Percentiles rank a stretch among this genome's conserved stretches.
Evolutionary conservation across 1,284 basidiomycete genomes (phyloP).

Genomic region (Mycena citricolor): DNA sequence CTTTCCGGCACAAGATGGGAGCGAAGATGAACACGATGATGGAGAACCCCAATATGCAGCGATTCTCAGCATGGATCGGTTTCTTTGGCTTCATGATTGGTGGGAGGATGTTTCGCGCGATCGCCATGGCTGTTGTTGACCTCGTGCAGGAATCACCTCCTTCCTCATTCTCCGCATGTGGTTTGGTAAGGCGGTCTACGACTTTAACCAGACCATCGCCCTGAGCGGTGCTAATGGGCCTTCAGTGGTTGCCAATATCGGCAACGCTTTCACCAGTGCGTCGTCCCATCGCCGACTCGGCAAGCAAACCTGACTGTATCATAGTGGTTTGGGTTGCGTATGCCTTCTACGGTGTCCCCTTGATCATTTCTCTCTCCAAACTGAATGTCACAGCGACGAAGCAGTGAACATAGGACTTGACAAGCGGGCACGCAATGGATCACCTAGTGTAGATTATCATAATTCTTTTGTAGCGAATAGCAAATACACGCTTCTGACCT

Average conservation of each 20-base stretch:
- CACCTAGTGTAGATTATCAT: no score
- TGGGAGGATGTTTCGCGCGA: conserved; percentile 32
- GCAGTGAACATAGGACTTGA: conserved; percentile 19
- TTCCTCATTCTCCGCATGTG: conserved; percentile 77
- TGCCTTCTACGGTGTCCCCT: conserved; percentile 68
- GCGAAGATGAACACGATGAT: conserved; percentile 47
- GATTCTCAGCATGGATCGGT: conserved; percentile 69
- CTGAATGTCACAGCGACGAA: conserved; percentile 57
- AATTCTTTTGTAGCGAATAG: no score
- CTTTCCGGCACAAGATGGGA: conserved; percentile 67
- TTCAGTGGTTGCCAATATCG: conserved; percentile 57
- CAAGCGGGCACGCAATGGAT: no score
- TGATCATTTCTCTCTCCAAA: conserved; percentile 70
- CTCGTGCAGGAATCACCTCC: conserved; percentile 55
- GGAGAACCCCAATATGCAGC: conserved; percentile 60
- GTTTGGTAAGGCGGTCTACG: conserved; percentile 75
- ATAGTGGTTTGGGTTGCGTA: conserved; percentile 78
- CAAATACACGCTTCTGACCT: background rate
- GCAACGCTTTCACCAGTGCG: conserved; percentile 77
- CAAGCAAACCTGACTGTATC: conserved; percentile 8
- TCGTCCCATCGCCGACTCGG: conserved; percentile 20
- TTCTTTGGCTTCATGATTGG: conserved; percentile 73
- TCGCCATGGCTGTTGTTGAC: no score
- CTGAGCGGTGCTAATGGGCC: conserved; percentile 53
- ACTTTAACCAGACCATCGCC: conserved; percentile 67